Conservation (phyloP, 2,329 filamentous ascomycete species). For the Trichoderma asperellum region DNA sequence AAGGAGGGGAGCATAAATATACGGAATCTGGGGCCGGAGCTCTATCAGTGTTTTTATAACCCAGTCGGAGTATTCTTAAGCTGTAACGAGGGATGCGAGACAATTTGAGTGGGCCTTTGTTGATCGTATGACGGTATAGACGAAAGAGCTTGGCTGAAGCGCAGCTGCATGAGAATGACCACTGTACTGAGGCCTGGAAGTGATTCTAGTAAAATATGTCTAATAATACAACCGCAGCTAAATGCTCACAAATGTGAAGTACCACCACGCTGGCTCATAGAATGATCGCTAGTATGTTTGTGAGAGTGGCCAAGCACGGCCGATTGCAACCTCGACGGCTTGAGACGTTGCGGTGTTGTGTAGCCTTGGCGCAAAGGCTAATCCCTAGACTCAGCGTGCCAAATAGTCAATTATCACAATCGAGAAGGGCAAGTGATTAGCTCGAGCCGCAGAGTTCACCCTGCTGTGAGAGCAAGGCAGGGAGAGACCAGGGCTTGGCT, state of each 20-base stretch:
- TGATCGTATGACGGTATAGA: slow-evolving; percentile 25
- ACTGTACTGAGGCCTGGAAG: background rate
- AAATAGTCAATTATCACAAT: background rate
- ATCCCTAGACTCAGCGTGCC: background rate
- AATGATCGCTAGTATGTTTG: background rate
- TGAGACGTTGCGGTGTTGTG: slow-evolving; percentile 11
- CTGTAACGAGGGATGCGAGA: slow-evolving; percentile 11
- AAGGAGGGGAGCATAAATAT: background rate
- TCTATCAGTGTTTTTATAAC: slow-evolving; percentile 14
- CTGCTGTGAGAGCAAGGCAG: background rate
- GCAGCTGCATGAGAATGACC: background rate
- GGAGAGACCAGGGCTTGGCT: slow-evolving; percentile 8
- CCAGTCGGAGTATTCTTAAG: background rate
- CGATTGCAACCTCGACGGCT: slow-evolving; percentile 20
- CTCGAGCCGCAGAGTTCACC: background rate
- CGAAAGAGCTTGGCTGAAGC: slow-evolving; percentile 3
- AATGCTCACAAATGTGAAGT: background rate
- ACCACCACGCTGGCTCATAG: background rate
- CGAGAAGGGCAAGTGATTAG: slow-evolving; percentile 3
- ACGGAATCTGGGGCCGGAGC: background rate
- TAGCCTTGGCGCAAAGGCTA: background rate
- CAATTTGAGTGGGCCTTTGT: slow-evolving; percentile 18
- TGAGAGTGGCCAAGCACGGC: background rate
- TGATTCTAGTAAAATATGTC: background rate
- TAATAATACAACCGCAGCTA: slow-evolving; percentile 1